A percentile compares a stretch with the other conserved stretches of the same genome.
These are phyloP conservation scores for Lentinula boryana DNA, from an alignment of 768 basidiomycete genomes.

Conservation along the genomic window DNA sequence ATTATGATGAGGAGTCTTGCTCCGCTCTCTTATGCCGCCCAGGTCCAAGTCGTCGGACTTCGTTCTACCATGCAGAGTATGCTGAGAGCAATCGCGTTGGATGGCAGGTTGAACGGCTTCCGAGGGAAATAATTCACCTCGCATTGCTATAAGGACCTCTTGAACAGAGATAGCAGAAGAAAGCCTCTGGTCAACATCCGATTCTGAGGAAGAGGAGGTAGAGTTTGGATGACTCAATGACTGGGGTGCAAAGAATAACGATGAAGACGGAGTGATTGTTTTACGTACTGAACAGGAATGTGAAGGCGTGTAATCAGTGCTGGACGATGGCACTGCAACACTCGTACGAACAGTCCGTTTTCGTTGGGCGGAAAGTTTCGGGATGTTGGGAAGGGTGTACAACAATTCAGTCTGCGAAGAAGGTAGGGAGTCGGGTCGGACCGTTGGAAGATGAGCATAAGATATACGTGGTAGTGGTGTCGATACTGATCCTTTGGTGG, in stretches of 20 bases:
- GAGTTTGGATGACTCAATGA: not conserved
- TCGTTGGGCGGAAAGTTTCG: conserved; percentile 7
- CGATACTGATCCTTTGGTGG: not conserved
- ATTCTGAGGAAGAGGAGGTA: not conserved
- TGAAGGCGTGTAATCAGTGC: not conserved
- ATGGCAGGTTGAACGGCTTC: not conserved
- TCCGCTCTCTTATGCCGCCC: not conserved
- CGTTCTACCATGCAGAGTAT: not conserved
- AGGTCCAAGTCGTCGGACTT: not conserved
- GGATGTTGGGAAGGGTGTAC: conserved; percentile 1
- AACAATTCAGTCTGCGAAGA: not conserved
- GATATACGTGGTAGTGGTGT: not conserved
- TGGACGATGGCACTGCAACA: conserved; percentile 19
- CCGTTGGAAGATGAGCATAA: conserved; percentile 2
- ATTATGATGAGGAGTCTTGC: not conserved
- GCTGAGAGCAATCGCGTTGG: not conserved
- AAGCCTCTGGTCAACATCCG: not conserved
- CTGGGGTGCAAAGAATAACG: not conserved
- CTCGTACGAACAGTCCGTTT: conserved; percentile 8
- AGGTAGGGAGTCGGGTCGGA: not conserved
- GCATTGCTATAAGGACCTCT: conserved; percentile 36
- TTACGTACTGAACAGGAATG: not conserved
- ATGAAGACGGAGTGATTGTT: not conserved
- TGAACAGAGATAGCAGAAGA: conserved; percentile 26
- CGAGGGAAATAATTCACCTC: conserved; percentile 29